Evolutionary conservation across 148 eudicot genomes (phyloP), one percentile per base, ranked within the genome.

Genomic region (Polygonum maritimum): DNA sequence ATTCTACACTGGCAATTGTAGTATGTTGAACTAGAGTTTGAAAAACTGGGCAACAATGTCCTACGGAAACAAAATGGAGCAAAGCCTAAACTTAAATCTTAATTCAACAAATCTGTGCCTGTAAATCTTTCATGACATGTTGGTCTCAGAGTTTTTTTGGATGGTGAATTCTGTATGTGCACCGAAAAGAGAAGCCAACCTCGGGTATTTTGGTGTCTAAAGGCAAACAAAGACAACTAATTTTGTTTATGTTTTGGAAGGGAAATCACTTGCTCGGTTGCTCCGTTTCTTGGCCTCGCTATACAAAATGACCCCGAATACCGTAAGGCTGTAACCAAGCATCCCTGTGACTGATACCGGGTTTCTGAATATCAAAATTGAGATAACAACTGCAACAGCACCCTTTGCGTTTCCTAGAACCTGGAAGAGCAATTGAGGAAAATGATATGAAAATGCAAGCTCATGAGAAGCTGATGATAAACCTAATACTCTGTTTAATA

Each of bases 371-470:
- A 86, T 86, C 69, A 84, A 75, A 41, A 86, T 83, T 18, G 88
- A 86, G 81, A 86, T 65, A 19, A 86, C 86, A 76, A 86, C 88
- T 18, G 88, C 86, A 73, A 86, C 86, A 35, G 84, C 88, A 3
- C 88, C 88, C 80, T 83, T 86, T 16, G 88, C 88, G 74, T 86
- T 86, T 74, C 88, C 88, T 22, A 86, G 84, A 52, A 75, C 67
- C 69, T 58, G 65, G 7, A 76, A 67, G 36, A 41, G 54, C 75
- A 21, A 41, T 35, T 52, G 19, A n/a, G 9, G 73, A 41, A 58
- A 58, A 19, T 63, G 39, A 63, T 63, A 35, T 14, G 40, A 67
- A 36, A 36, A 10, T 67, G 71, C 71, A 36, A 38, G 15, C 19
- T 36, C 71, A 36, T 67, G 44, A 67, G 71, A 67, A 36, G 45